These are phyloP conservation scores for Clohesyomyces aquaticus DNA, from an alignment of 495 filamentous ascomycete genomes.

Conservation along the genomic window DNA sequence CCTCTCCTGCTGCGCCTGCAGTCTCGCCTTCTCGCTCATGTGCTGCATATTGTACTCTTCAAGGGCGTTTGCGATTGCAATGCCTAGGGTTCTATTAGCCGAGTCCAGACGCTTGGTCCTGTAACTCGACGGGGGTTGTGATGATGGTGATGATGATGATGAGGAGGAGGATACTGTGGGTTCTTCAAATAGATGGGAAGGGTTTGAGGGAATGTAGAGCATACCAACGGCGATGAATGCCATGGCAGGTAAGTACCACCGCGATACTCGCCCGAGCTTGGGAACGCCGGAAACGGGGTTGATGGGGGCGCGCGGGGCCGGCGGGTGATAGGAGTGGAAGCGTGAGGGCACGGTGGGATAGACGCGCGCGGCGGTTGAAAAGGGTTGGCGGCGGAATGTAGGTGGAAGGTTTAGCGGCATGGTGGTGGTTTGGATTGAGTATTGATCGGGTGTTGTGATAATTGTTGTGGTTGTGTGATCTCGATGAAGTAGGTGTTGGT, in stretches of 20 bases:
- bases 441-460: background rate
- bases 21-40: background rate
- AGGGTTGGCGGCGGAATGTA: conserved; percentile 3
- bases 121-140: background rate
- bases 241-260: conserved; percentile 27
- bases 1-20: background rate
- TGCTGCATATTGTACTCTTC: conserved; percentile 12
- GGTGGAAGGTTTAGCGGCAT: conserved; percentile 12
- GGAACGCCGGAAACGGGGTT: background rate
- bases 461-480: background rate
- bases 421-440: conserved; percentile 10
- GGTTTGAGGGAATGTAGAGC: background rate
- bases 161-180: too few relatives aligned
- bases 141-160: background rate
- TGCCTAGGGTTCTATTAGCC: conserved; percentile 16
- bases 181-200: too few relatives aligned
- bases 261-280: conserved; percentile 16
- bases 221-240: conserved; percentile 24
- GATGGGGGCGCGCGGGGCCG: background rate
- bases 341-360: conserved; percentile 6
- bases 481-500: conserved; percentile 3
- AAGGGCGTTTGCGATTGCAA: conserved; percentile 15
- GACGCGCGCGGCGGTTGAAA: conserved; percentile 11
- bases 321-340: conserved; percentile 10
- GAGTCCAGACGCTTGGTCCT: background rate